Percentiles rank a stretch among this genome's conserved stretches.
phyloP scores from a whole-genome alignment of 2,329 filamentous ascomycete species.

The Pseudocercospora vitis region DNA sequence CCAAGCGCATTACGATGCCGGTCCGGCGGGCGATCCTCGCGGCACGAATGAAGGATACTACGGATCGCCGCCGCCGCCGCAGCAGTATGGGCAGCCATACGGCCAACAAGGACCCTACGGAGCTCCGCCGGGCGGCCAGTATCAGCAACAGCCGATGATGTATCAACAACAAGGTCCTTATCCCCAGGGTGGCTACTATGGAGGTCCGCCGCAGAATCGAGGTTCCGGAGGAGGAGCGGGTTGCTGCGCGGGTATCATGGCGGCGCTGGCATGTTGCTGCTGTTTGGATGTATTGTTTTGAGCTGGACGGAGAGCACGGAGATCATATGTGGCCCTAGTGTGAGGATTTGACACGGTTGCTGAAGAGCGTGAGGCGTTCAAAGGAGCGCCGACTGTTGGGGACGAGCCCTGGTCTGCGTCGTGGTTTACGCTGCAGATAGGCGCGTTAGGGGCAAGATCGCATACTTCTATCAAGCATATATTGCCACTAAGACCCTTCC shows the following conservation, averaged over 20 bases:
- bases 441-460: no score
- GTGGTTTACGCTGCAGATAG: no score
- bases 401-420: no score
- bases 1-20: conserved; percentile 27
- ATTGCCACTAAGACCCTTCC: no score
- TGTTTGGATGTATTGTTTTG: conserved; percentile 41
- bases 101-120: conserved; percentile 23
- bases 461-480: no score
- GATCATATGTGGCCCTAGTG: no score
- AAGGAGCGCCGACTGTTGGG: background rate
- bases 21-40: conserved; percentile 22
- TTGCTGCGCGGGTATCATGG: conserved; percentile 39
- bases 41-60: conserved; percentile 24
- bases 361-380: background rate
- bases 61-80: conserved; percentile 21
- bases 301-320: background rate
- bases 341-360: background rate
- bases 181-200: conserved; percentile 42
- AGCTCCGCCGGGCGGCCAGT: conserved; percentile 35
- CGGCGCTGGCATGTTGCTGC: conserved; percentile 47
- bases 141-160: conserved; percentile 43
- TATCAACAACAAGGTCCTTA: conserved; percentile 32
- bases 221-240: conserved; percentile 37
- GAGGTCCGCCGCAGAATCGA: conserved; percentile 33
- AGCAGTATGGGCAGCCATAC: conserved; percentile 18